Base-by-base conservation (phyloP, 192 early-diverging fungal species). In the Backusella sp. region DNA sequence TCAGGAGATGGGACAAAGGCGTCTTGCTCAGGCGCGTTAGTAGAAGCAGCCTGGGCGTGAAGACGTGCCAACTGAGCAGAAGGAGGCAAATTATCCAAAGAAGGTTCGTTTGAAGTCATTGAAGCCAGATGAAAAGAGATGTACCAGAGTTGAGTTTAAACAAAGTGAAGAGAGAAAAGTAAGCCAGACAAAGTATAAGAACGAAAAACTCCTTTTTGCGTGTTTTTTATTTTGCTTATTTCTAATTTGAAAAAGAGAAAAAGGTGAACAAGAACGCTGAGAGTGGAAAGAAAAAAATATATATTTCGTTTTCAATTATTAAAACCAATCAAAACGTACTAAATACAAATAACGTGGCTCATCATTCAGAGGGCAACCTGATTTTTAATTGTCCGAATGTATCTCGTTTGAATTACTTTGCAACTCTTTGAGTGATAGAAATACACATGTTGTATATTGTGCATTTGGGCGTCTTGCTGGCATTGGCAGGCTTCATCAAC, bases 31-130 rank as follows among this genome's bases (percentile, higher is more conserved):
- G 49, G 26, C 15, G 76, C 32, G 30, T 69, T 46, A 32, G 52
- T 23, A 5, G 35, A 53, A 32, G 75, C 80, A 65, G 80, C 75
- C 44, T 83, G 78, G 41, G 82, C 82, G 49, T 83, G 82, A 32
- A 80, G 49, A 44, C 66, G 73, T 17, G 82, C 82, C 26, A 83
- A 65, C 52, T 83, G 76, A 46, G 76, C 82, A 72, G 82, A 83
- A 68, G 78, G 78, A 32, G 82, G 73, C 37, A 83, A 70, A 32
- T 49, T 36, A 49, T 74, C 46, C 34, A 70, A 76, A 30, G 65
- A 35, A 19, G 68, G 19, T 19, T 70, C 62, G 67, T 76, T 42
- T 67, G 69, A 77, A 28, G 46, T 70, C 62, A 52, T 73, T 73
- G 70, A 32, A 76, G 75, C 56, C 56, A 62, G 56, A 62, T 62